phyloP scores from a whole-genome alignment of 768 basidiomycete species.

The Termitomyces sp. region DNA sequence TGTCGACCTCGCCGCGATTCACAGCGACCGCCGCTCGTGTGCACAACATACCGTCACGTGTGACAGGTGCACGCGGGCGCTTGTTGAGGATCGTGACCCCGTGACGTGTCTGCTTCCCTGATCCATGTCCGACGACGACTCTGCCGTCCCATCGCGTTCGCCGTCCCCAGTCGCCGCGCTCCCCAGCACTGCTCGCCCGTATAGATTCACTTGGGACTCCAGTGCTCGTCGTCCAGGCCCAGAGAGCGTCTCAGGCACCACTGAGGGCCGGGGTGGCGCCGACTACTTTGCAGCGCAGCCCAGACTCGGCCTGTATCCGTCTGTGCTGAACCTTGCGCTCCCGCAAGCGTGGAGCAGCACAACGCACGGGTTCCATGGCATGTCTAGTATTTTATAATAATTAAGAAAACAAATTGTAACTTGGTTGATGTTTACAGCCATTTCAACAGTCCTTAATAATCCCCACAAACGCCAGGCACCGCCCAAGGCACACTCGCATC shows the following conservation, averaged over 20 bases:
- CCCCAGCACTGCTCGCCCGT: conserved; percentile 47
- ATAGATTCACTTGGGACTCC: conserved; percentile 74
- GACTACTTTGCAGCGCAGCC: conserved; percentile 45
- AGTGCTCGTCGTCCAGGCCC: conserved; percentile 52
- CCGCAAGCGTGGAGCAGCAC: conserved; percentile 75
- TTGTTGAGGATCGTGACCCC: too few species aligned
- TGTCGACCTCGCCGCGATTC: too few species aligned
- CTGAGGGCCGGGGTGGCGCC: conserved; percentile 51
- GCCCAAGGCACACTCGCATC: conserved; percentile 78
- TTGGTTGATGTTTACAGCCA: conserved; percentile 56
- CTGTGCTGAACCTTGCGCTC: conserved; percentile 35
- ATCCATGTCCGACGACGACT: conserved; percentile 44
- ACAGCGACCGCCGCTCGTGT: too few species aligned
- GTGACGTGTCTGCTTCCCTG: neutral
- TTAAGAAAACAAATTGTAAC: too few species aligned
- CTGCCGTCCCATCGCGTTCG: conserved; percentile 48
- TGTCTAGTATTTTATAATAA: conserved; percentile 14
- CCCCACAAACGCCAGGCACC: conserved; percentile 82
- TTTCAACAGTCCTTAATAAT: conserved; percentile 90
- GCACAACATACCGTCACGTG: too few species aligned
- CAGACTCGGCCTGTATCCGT: too few species aligned
- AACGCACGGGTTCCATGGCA: conserved; percentile 87
- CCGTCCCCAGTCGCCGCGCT: conserved; percentile 42
- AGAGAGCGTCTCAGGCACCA: conserved; percentile 68
- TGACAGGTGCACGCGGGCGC: too few species aligned